Base-by-base conservation (phyloP, 2,329 filamentous ascomycete genomes). In the Metarhizium rileyi region DNA sequence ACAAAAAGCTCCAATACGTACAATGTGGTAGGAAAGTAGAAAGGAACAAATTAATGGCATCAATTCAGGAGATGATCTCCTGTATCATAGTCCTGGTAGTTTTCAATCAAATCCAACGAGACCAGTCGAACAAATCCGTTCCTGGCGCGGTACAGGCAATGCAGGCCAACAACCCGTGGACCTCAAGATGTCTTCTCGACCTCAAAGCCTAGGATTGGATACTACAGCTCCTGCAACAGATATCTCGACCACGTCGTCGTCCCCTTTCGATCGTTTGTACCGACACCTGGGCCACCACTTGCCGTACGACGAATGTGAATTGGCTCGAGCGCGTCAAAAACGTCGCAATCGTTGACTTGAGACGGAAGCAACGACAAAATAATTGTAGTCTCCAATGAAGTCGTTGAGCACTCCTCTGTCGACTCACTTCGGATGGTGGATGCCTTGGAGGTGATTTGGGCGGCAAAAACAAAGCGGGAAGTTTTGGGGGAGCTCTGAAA, bases 1-100 rank as follows among this genome's bases (percentile, higher is more conserved):
- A 64, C 66, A 64, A 65, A 61, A 67, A 68, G 61, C 66, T 69
- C 62, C 62, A 64, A 71, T 78, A 79, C 76, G 76, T 80, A 79
- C 76, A 79, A 44, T 45, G 42, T 45, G 28, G 38, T 48, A 35
- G 35, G n/a, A 16, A 25, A 42, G 47, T 47, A 40, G 46, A 44
- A 27, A 42, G 48, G 41, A 48, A 52, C 40, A 47, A 48, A 50
- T 33, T 44, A 50, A 33, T 45, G 38, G 46, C 38, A 46, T 38
- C 33, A 48, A 38, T 48, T 45, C 23, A 48, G 48, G 35, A 52
- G 27, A 27, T 35, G 25, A 35, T 20, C 48, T 47, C 44, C 25
- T 48, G 44, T 28, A 30, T 46, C 33, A 28, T 42, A 54, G 44
- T 44, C 44, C 44, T 20, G 28, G 33, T 38, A 20, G 16, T 50